Conservation (phyloP, 2,329 filamentous ascomycete genomes). For the Pseudogymnoascus sp. region DNA sequence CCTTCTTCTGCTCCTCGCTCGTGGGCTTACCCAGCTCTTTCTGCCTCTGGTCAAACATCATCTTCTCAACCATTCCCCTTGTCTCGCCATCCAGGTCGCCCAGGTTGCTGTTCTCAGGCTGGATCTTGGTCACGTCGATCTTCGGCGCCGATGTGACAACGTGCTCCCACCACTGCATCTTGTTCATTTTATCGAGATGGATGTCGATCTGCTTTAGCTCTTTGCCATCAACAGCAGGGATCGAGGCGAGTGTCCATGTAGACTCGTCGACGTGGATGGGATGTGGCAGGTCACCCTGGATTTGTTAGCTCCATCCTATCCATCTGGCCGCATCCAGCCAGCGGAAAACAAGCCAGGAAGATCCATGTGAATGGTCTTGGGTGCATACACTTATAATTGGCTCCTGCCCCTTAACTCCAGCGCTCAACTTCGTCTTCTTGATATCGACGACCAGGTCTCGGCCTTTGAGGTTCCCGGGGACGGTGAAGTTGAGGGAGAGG, state of each 20-base stretch:
- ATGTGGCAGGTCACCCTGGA: slow-evolving; percentile 79
- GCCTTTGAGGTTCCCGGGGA: slow-evolving; percentile 78
- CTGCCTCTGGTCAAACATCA: slow-evolving; percentile 99
- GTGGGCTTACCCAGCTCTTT: slow-evolving; percentile 87
- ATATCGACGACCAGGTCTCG: slow-evolving; percentile 78
- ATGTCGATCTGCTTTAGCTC: slow-evolving; percentile 65
- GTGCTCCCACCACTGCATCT: slow-evolving; percentile 98
- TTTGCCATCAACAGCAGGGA: slow-evolving; percentile 50
- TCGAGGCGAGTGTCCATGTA: slow-evolving; percentile 82
- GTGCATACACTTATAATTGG: slow-evolving; percentile 68
- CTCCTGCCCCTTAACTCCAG: slow-evolving; percentile 81
- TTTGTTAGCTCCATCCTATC: not conserved
- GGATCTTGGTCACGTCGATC: slow-evolving; percentile 93
- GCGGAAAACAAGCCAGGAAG: not conserved
- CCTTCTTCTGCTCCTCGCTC: slow-evolving; percentile 92
- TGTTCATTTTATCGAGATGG: slow-evolving; percentile 91
- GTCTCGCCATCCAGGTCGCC: slow-evolving; percentile 93
- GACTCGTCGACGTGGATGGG: slow-evolving; percentile 76
- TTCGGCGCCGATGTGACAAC: slow-evolving; percentile 79
- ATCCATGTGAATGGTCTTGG: slow-evolving; percentile 1
- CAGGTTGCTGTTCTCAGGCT: slow-evolving; percentile 85
- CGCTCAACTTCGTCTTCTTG: slow-evolving; percentile 69
- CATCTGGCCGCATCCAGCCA: not conserved
- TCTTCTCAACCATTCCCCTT: slow-evolving; percentile 97
- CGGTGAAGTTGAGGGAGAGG: slow-evolving; percentile 68